phyloP scores from a whole-genome alignment of 2,329 filamentous ascomycete genomes.

The Apiospora aurea region DNA sequence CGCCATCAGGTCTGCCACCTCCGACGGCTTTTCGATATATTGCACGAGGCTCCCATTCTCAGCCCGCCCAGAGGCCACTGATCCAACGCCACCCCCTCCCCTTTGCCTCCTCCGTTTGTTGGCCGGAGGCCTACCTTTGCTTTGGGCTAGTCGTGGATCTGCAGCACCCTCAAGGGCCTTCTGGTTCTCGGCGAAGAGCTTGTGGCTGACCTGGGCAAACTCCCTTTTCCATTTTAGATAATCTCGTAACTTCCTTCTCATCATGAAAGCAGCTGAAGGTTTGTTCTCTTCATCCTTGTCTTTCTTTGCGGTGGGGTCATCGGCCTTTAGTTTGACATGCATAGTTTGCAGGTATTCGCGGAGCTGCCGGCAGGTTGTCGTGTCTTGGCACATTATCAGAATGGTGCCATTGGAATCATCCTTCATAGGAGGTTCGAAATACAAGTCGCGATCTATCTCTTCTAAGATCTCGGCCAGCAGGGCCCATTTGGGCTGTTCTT shows the following conservation, averaged over 20 bases:
- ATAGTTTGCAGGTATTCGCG: conserved; percentile 92
- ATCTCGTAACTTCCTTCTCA: conserved; percentile 84
- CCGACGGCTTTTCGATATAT: conserved; percentile 81
- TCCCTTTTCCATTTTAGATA: conserved; percentile 92
- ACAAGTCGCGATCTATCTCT: conserved; percentile 90
- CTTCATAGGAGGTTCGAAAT: conserved; percentile 77
- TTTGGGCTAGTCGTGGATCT: conserved; percentile 58
- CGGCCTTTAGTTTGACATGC: conserved; percentile 70
- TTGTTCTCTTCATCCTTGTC: conserved; percentile 59
- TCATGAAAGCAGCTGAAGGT: conserved; percentile 84
- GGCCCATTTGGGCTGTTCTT: conserved; percentile 94
- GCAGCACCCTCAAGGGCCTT: conserved; percentile 74
- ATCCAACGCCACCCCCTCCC: conserved; percentile 70
- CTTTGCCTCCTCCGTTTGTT: conserved; percentile 88
- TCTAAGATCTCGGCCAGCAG: conserved; percentile 88
- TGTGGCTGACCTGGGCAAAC: conserved; percentile 83
- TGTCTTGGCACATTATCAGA: conserved; percentile 93
- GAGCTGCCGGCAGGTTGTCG: conserved; percentile 84
- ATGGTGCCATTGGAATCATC: conserved; percentile 93
- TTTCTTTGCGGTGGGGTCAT: conserved; percentile 45
- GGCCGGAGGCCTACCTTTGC: conserved; percentile 70
- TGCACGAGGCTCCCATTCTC: conserved; percentile 78
- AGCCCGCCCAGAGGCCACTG: conserved; percentile 65
- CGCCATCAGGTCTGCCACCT: conserved; percentile 82
- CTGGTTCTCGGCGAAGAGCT: conserved; percentile 81